phyloP scores from a whole-genome alignment of 177 flowering plant genomes.

The Tripterygium wilfordii region DNA sequence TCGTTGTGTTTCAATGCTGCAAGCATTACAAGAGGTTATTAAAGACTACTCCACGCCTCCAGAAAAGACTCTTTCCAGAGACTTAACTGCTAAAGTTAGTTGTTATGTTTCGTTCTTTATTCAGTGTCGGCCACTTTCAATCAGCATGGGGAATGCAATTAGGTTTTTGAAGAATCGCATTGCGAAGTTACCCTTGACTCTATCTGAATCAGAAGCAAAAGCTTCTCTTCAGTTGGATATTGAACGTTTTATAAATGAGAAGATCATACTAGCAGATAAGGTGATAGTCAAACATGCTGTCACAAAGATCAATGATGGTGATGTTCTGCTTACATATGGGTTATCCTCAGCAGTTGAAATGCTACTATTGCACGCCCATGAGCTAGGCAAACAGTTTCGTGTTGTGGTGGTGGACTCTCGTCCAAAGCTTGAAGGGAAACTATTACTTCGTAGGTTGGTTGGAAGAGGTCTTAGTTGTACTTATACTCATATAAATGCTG shows the following conservation, averaged over 20 bases:
- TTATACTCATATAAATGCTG: conserved; percentile 89
- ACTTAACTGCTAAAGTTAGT: conserved; percentile 75
- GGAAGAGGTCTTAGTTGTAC: conserved; percentile 78
- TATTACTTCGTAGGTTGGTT: conserved; percentile 76
- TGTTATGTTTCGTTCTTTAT: conserved; percentile 72
- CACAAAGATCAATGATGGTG: conserved; percentile 90
- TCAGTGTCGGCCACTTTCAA: conserved; percentile 84
- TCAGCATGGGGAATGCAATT: conserved; percentile 96
- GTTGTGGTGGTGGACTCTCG: conserved; percentile 93
- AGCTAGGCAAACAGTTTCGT: conserved; percentile 78
- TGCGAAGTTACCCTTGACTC: conserved; percentile 48
- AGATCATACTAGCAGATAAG: conserved; percentile 78
- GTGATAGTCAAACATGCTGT: conserved; percentile 90
- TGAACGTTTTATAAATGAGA: conserved; percentile 73
- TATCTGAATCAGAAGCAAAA: conserved; percentile 84
- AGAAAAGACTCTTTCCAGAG: conserved; percentile 64
- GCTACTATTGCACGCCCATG: conserved; percentile 78
- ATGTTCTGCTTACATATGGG: conserved; percentile 88
- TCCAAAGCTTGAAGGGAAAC: conserved; percentile 87
- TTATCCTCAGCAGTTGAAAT: conserved; percentile 81
- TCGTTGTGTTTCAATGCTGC: conserved; percentile 90
- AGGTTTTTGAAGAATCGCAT: conserved; percentile 68
- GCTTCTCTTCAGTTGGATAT: conserved; percentile 62
- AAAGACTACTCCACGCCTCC: conserved; percentile 73
- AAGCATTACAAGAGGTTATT: conserved; percentile 74